Evolutionary conservation across 495 filamentous ascomycete species (phyloP), one percentile per base, ranked within the genome.

Genomic region (Hypomontagnella monticulosa): DNA sequence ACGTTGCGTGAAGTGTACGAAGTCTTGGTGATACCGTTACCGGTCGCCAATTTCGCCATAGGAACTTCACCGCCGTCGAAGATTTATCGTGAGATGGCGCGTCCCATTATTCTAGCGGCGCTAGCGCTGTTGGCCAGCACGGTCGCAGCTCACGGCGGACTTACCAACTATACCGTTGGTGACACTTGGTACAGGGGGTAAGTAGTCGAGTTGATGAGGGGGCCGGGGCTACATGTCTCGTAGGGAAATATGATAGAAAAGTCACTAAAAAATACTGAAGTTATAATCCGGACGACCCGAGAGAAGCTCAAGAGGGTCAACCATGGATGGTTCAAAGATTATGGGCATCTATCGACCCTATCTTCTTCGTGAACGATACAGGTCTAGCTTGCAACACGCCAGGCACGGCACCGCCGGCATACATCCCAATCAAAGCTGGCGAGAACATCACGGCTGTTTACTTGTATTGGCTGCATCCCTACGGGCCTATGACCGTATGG

Each of bases 391-490:
- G 81, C 69, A 82, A 83, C 65, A 74, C 33, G 33, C 81, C 81
- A 0, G 81, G 72, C 54, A 66, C 71, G 0, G 67, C 79, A 6
- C 72, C 79, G 15, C 68, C 75, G n/a, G 71, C 75, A 4, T 77
- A 75, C 64, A 82, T 83, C 49, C 76, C 79, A 19, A 71, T 82
- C 50, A 38, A 47, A 4, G 76, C 79, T 15, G 80, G 80, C 19
- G 72, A 79, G 0, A 76, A 72, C 55, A 71, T 83, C 36, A 79
- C 78, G 0, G 81, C 78, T 20, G 75, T 83, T 0, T 83, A 83
- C 67, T 82, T 75, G 71, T 80, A 79, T 69, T 84, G 81, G 82
- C 75, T 82, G 1, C 81, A 85, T 59, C 80, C 83, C 6, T 78
- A 83, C 10, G 82, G 83, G 0, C 81, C 83, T 5, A 82, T 84